Evolutionary conservation across 2,329 filamentous ascomycete genomes (phyloP), one percentile per base, ranked within the genome.

Genomic region (Alternaria gaisen): DNA sequence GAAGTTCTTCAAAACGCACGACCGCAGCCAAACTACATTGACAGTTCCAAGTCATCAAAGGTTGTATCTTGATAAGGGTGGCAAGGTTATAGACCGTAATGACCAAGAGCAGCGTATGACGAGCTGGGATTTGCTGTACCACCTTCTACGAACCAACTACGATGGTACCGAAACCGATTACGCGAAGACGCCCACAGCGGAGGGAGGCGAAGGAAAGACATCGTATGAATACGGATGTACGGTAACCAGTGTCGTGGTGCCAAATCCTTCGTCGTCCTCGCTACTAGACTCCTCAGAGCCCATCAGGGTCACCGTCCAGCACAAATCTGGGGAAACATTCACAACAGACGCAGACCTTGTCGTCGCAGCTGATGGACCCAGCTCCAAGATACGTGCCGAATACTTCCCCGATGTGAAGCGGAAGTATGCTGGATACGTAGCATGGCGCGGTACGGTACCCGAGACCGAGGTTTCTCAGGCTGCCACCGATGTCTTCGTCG

Each of bases 121-220:
- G 4, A 75, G 72, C 56, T 75, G 72, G 71, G 73, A 72, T 47
- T 42, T 73, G 40, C 24, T 74, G 12, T 74, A 73, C 22, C 68
- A 73, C 36, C 41, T 75, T 0, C 50, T 74, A 9, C 64, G 72
- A 7, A 64, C 70, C 0, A 74, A 74, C 32, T 72, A 66, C 18
- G 71, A 74, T 53, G 66, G 66, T 10, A 58, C 69, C 4, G 50
- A 70, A 6, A 72, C 66, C 34, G 64, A 68, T 10, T 73, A 71
- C 47, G 65, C 57, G 10, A 48, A 65, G 30, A 55, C 58, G 9
- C 67, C 65, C 8, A 28, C 55, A 20, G n/a, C 57, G 11, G 43
- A 69, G 12, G 58, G 60, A 1, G 36, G 59, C 3, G 64, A 72
- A 41, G 69, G 68, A 2, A 56, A 26, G 1, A 48, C 60, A 14